Evolutionary conservation across 805 yeast genomes (phyloP), one percentile per base, ranked within the genome.

Genomic region (Myxozyma nipponensis): DNA sequence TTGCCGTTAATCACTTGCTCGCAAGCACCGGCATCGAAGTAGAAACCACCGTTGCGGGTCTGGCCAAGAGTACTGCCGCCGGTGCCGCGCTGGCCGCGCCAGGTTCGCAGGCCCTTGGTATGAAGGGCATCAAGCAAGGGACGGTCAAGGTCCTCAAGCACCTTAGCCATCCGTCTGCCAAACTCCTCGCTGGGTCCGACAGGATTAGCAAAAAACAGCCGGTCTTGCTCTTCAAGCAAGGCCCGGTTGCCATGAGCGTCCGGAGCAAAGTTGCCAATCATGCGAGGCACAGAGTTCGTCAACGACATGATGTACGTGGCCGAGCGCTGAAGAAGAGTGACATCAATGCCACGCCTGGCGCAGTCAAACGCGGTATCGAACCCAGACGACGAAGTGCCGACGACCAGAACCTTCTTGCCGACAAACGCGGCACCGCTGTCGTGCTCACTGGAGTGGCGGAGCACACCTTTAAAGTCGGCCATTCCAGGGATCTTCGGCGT

Each of bases 251-350:
- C 38, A n/a, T 34, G 17, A 19, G 6, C 17, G 6, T 34, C 17
- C 7, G 38, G 38, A 7, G 7, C 18, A n/a, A 9, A 34, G 38
- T 34, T 34, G 38, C 38, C 38, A 34, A 34, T 34, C 9, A n/a
- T n/a, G 38, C 38, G 38, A 18, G 42, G 42, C 6, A 39, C 30
- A 17, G 30, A 25, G 15, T 18, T 3, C 22, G 22, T 23, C 3
- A 41, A 25, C 3, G 44, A 25, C 44, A 41, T 41, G 23, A 41
- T 19, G 22, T 18, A 41, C 2, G 44, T 41, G 4, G 37, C 17
- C 22, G 47, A 35, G 4, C 47, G 43, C 47, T 44, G 47, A 4
- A 44, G 47, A 34, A 44, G n/a, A 4, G 32, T 23, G 18, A 44
- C 47, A 2, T 44, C 26, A 2, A 23, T 23, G 7, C 47, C 47